These are phyloP conservation scores for Isatis tinctoria DNA, from an alignment of 345 rosid genomes.

Conservation along the genomic window DNA sequence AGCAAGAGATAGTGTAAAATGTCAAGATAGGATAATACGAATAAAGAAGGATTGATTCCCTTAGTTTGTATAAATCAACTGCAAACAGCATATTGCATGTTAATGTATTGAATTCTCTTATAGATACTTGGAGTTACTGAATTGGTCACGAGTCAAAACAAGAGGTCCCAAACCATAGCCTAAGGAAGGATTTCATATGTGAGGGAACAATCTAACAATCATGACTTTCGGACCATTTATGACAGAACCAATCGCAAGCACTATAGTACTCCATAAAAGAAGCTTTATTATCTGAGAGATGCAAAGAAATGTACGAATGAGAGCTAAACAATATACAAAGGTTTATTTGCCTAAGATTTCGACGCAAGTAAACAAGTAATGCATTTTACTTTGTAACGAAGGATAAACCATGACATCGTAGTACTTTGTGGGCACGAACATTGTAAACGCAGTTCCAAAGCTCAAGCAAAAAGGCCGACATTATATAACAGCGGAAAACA, in stretches of 20 bases:
- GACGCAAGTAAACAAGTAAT: slow-evolving; percentile 1
- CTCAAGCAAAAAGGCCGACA: slow-evolving; percentile 12
- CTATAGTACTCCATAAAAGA: neutral
- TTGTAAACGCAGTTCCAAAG: slow-evolving; percentile 7
- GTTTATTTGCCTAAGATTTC: neutral
- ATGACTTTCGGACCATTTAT: slow-evolving; percentile 1
- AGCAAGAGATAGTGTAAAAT: slow-evolving; percentile 5
- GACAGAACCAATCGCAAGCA: neutral
- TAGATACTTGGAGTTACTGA: neutral
- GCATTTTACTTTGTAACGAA: slow-evolving; percentile 11
- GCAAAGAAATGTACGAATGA: neutral
- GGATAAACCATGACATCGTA: neutral
- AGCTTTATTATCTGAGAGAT: neutral
- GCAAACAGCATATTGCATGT: neutral
- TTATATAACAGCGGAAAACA: slow-evolving; percentile 4
- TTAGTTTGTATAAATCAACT: slow-evolving; percentile 11
- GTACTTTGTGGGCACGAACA: neutral
- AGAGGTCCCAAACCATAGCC: slow-evolving; percentile 1
- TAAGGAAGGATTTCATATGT: neutral
- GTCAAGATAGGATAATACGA: slow-evolving; percentile 16
- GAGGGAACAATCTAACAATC: slow-evolving; percentile 1
- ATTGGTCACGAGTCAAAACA: neutral
- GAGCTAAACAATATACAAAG: slow-evolving; percentile 1
- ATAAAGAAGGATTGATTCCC: slow-evolving; percentile 9
- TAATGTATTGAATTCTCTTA: slow-evolving; percentile 8